Evolutionary conservation across 1,139 yeast species (phyloP).

Genomic region (Magnusiomyces ingens): DNA sequence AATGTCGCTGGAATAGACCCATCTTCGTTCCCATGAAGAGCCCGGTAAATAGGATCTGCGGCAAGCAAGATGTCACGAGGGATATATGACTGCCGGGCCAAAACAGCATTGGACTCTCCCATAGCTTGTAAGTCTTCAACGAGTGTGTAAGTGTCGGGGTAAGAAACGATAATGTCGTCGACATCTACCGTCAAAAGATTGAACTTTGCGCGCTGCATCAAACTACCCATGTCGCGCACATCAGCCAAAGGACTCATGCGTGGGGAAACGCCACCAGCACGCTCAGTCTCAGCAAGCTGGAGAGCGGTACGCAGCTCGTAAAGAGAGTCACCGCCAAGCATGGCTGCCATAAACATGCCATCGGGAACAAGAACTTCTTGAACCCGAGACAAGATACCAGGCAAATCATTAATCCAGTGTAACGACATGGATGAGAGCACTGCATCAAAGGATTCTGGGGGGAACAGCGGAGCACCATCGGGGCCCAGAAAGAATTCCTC

Average conservation of each 20-base stretch:
- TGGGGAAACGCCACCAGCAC: conserved; percentile 74
- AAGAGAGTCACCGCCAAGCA: conserved; percentile 79
- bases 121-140: conserved; percentile 67
- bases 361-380: conserved; percentile 67
- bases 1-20: conserved; percentile 47
- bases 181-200: conserved; percentile 77
- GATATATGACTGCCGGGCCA: conserved; percentile 48
- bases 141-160: conserved; percentile 63
- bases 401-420: conserved; percentile 85
- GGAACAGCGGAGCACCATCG: conserved; percentile 15
- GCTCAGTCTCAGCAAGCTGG: conserved; percentile 76
- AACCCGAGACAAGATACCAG: conserved; percentile 51
- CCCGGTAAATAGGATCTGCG: conserved; percentile 66
- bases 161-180: conserved; percentile 78
- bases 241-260: conserved; percentile 77
- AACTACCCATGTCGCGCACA: conserved; percentile 65
- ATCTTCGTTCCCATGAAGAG: conserved; percentile 55
- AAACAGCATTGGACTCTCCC: conserved; percentile 80
- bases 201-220: conserved; percentile 70
- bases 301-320: conserved; percentile 73
- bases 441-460: conserved; percentile 51
- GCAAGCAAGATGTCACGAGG: conserved; percentile 64
- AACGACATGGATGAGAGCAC: conserved; percentile 66
- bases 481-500: conserved; percentile 45
- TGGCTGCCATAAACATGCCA: conserved; percentile 76